A percentile compares a stretch with the other conserved stretches of the same genome.
Conservation (phyloP, 169 alveolate species). For the Cryptosporidium andersoni region DNA sequence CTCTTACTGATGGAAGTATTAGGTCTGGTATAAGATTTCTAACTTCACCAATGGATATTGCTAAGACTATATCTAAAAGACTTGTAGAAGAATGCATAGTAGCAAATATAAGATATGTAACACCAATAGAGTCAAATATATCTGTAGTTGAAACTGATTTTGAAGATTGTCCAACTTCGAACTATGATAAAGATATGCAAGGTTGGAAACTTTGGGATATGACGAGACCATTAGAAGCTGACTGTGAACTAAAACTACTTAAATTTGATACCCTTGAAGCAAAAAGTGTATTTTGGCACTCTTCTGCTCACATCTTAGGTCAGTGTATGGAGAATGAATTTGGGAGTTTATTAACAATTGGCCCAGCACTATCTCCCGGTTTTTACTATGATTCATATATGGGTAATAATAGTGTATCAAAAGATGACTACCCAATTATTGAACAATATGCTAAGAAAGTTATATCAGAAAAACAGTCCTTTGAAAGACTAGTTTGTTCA, state of each 20-base stretch:
- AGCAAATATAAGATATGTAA: conserved; percentile 86
- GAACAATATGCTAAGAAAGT: conserved; percentile 81
- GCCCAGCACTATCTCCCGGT: conserved; percentile 90
- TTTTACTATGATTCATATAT: conserved; percentile 97
- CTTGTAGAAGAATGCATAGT: conserved; percentile 88
- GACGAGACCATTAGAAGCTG: conserved; percentile 96
- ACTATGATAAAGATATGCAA: conserved; percentile 11
- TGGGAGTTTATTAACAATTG: conserved; percentile 97
- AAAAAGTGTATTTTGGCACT: conserved; percentile 96
- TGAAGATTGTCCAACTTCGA: conserved; percentile 47
- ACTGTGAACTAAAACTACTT: conserved; percentile 88
- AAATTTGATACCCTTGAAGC: conserved; percentile 94
- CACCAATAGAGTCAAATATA: conserved; percentile 76
- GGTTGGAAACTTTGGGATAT: conserved; percentile 93
- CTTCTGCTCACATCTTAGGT: conserved; percentile 96
- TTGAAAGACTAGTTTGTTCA: conserved; percentile 92
- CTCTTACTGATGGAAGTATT: conserved; percentile 88
- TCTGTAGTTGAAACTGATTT: conserved; percentile 88
- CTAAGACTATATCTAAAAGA: conserved; percentile 86
- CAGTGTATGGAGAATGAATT: conserved; percentile 88
- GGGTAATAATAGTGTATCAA: conserved; percentile 82
- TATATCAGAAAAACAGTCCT: conserved; percentile 88
- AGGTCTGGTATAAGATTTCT: conserved; percentile 87
- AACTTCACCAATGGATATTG: conserved; percentile 91
- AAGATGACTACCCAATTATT: conserved; percentile 38